A percentile compares a stretch with the other conserved stretches of the same genome.
Evolutionary conservation across 495 filamentous ascomycete species (phyloP).

Genomic region (Lasiosphaeria miniovina): DNA sequence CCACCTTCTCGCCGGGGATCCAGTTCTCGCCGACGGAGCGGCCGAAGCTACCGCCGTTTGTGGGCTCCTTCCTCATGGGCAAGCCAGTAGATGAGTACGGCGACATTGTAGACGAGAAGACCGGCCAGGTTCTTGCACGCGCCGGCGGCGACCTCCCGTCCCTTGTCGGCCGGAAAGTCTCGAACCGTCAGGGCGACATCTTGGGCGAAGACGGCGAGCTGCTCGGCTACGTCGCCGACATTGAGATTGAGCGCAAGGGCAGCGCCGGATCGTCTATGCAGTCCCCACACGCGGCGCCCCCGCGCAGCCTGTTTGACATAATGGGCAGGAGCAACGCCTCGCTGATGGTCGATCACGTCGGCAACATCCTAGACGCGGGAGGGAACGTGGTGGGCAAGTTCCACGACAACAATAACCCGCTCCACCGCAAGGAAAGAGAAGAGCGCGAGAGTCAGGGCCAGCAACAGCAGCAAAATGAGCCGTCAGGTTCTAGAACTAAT

Average conservation of each 20-base stretch:
- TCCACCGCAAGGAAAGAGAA: conserved; percentile 26
- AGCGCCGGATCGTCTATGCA: background rate
- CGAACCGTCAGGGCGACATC: conserved; percentile 41
- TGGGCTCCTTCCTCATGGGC: conserved; percentile 63
- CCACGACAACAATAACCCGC: conserved; percentile 37
- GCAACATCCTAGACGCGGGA: conserved; percentile 43
- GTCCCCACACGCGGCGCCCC: background rate
- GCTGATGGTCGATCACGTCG: conserved; percentile 42
- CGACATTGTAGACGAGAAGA: conserved; percentile 66
- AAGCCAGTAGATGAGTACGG: conserved; percentile 68
- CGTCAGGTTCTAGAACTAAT: background rate
- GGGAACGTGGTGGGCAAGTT: conserved; percentile 47
- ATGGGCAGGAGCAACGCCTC: conserved; percentile 33
- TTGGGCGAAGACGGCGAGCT: conserved; percentile 44
- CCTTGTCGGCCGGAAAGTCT: conserved; percentile 43
- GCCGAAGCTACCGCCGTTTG: conserved; percentile 24
- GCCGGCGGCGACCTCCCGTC: conserved; percentile 46
- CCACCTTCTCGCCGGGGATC: conserved; percentile 21
- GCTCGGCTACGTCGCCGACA: conserved; percentile 46
- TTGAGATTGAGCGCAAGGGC: conserved; percentile 31
- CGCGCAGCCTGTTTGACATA: conserved; percentile 35
- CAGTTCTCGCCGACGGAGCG: conserved; percentile 14
- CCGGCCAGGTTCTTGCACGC: conserved; percentile 44
- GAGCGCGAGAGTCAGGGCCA: conserved; percentile 10
- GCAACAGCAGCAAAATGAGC: background rate